phyloP scores from a whole-genome alignment of 1,284 basidiomycete species.

The Taiwanofungus camphoratus region DNA sequence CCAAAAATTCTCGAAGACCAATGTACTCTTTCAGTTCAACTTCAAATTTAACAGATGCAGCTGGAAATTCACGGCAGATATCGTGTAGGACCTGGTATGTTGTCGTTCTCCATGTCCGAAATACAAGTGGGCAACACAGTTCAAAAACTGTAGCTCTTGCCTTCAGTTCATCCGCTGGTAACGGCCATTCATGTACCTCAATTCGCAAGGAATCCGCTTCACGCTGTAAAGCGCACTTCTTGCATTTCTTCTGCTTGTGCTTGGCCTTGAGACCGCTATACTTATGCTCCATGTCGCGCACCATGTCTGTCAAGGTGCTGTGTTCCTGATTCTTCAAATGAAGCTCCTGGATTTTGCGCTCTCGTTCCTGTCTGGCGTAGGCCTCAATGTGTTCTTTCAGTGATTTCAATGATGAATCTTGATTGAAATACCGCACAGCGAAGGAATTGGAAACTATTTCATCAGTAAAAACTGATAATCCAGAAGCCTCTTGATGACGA shows the following conservation, averaged over 20 bases:
- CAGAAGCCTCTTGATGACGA: conserved; percentile 19
- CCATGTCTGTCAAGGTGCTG: too few species aligned
- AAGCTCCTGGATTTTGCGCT: neutral
- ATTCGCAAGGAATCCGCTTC: conserved; percentile 28
- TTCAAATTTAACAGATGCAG: neutral
- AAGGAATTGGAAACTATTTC: neutral
- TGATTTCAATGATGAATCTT: neutral
- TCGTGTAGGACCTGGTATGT: conserved; percentile 35
- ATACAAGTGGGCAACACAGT: conserved; percentile 32
- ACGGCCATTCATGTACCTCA: conserved; percentile 42
- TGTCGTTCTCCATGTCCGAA: conserved; percentile 38
- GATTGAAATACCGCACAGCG: conserved; percentile 6
- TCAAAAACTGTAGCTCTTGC: conserved; percentile 40
- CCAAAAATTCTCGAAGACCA: neutral
- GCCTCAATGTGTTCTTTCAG: conserved; percentile 22
- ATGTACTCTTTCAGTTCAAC: neutral
- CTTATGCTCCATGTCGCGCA: too few species aligned
- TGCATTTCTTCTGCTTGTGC: too few species aligned
- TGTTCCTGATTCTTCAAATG: neutral
- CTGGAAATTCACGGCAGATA: conserved; percentile 7
- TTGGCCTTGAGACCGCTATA: too few species aligned
- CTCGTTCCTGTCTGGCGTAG: neutral
- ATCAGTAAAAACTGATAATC: conserved; percentile 22
- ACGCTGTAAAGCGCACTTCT: conserved; percentile 28
- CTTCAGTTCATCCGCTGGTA: conserved; percentile 27